phyloP scores from a whole-genome alignment of 2,329 filamentous ascomycete genomes.

The Talaromyces sp. region DNA sequence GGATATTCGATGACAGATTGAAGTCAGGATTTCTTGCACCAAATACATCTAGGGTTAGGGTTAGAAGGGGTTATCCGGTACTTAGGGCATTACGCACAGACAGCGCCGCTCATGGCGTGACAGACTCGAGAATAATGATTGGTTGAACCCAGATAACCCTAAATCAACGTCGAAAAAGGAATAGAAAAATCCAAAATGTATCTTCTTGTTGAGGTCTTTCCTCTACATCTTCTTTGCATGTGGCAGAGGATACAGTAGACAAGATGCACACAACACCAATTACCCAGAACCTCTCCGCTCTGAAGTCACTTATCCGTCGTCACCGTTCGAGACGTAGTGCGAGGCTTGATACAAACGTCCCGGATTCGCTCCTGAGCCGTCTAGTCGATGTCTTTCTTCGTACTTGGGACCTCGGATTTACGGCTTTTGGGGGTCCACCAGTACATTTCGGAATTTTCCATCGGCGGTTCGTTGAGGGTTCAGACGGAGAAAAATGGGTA shows the following conservation, averaged over 20 bases:
- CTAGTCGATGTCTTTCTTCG: conserved; percentile 30
- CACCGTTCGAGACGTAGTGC: background rate
- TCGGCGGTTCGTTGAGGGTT: conserved; percentile 53
- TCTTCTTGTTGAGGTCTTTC: background rate
- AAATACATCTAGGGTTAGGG: no score
- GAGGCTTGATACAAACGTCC: background rate
- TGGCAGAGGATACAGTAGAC: background rate
- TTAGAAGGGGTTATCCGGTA: background rate
- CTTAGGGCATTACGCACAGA: background rate
- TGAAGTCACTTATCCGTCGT: conserved; percentile 1
- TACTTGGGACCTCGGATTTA: conserved; percentile 60
- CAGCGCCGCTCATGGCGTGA: background rate
- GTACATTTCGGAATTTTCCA: conserved; percentile 67
- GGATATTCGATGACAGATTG: no score
- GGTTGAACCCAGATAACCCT: background rate
- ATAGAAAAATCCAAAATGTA: background rate
- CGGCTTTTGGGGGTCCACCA: conserved; percentile 61
- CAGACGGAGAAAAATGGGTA: conserved; percentile 52
- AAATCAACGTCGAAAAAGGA: background rate
- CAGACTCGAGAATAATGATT: background rate
- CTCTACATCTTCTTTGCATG: background rate
- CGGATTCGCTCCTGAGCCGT: conserved; percentile 9
- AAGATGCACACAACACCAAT: background rate
- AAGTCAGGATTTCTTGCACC: no score
- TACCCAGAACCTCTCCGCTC: background rate